phyloP scores from a whole-genome alignment of 805 yeast genomes.

The Candida michaelii region DNA sequence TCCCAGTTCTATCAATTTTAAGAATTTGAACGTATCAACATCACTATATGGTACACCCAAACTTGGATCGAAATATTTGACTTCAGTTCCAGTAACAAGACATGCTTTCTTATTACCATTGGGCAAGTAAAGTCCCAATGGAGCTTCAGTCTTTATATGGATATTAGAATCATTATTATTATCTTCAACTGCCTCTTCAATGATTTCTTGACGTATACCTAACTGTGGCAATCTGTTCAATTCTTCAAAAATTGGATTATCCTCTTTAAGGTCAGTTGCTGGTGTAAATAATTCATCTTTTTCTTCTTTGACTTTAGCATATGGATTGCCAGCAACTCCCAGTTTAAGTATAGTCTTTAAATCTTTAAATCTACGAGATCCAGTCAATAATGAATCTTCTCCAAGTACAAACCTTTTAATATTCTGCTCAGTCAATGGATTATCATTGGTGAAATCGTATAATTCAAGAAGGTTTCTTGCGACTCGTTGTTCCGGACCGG shows the following conservation, averaged over 20 bases:
- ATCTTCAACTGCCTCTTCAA: conserved; percentile 41
- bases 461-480: conserved; percentile 55
- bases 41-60: conserved; percentile 85
- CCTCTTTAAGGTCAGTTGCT: conserved; percentile 34
- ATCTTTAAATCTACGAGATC: conserved; percentile 53
- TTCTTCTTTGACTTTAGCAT: conserved; percentile 32
- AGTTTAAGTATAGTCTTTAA: conserved; percentile 51
- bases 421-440: conserved; percentile 24
- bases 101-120: conserved; percentile 68
- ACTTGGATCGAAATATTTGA: conserved; percentile 83
- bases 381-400: conserved; percentile 50
- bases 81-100: conserved; percentile 74
- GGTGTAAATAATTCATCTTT: conserved; percentile 35
- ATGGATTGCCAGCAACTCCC: conserved; percentile 38
- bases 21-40: conserved; percentile 73
- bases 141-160: conserved; percentile 63
- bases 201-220: conserved; percentile 52
- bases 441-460: conserved; percentile 45
- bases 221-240: conserved; percentile 56
- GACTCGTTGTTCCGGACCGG: conserved; percentile 70
- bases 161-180: conserved; percentile 36
- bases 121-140: conserved; percentile 69
- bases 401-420: conserved; percentile 56
- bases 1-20: conserved; percentile 50
- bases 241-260: conserved; percentile 40